These are phyloP conservation scores for Euphorbia schlechtendalii DNA, from an alignment of 441 rosid genomes.

Conservation along the genomic window DNA sequence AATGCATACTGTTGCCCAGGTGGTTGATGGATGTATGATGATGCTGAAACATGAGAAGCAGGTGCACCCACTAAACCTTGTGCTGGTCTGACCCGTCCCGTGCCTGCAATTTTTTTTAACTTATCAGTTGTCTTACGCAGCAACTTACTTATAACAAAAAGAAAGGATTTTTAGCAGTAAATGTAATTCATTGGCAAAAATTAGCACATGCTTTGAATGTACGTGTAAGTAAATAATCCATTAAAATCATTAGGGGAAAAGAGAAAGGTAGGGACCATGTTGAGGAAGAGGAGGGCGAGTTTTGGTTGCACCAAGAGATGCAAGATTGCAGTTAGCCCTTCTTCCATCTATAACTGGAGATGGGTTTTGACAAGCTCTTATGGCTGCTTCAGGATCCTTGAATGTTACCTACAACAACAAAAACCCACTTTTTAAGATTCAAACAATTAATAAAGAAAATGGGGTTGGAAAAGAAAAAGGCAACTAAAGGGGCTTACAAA, in stretches of 20 bases:
- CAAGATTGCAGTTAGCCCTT: slow-evolving; percentile 93
- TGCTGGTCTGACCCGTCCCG: slow-evolving; percentile 50
- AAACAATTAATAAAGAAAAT: no score
- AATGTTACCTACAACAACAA: slow-evolving; percentile 59
- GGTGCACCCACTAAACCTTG: slow-evolving; percentile 47
- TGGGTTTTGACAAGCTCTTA: slow-evolving; percentile 80
- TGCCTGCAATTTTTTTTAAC: slow-evolving; percentile 35
- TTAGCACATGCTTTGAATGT: no score
- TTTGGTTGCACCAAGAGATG: slow-evolving; percentile 78
- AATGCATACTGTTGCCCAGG: slow-evolving; percentile 44
- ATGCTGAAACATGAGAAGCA: slow-evolving; percentile 42
- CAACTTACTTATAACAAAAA: no score
- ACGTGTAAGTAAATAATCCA: no score
- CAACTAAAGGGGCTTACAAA: slow-evolving; percentile 45
- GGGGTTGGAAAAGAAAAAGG: neutral
- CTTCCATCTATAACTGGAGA: slow-evolving; percentile 91
- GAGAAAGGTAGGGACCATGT: slow-evolving; percentile 35
- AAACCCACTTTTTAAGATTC: no score
- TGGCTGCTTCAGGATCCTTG: slow-evolving; percentile 84
- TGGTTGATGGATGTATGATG: slow-evolving; percentile 50
- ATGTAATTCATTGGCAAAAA: no score
- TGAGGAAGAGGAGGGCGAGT: slow-evolving; percentile 57
- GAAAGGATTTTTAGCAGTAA: no score
- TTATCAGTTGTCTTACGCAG: neutral
- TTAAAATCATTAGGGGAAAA: no score